Percentiles rank a stretch among this genome's conserved stretches.
Conservation (phyloP, 345 rosid genomes). For the Orychophragmus violaceus region DNA sequence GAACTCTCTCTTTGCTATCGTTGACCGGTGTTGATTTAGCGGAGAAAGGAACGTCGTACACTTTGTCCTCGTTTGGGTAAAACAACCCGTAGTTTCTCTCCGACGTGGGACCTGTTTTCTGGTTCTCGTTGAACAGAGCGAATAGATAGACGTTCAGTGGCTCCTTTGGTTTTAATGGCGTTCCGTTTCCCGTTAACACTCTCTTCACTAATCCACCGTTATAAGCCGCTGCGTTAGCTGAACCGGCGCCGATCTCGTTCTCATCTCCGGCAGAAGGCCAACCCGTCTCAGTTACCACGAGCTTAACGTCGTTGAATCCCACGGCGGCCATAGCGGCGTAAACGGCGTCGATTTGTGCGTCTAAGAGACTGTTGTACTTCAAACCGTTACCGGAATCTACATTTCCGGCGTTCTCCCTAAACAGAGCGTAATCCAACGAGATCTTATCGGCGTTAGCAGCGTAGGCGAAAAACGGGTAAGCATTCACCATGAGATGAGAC, state of each 20-base stretch:
- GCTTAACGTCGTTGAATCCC: constrained; percentile 47
- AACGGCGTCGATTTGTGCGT: constrained; percentile 90
- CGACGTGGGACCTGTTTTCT: constrained; percentile 74
- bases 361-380: constrained; percentile 65
- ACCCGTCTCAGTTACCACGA: constrained; percentile 82
- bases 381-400: constrained; percentile 79
- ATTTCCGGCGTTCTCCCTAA: constrained; percentile 53
- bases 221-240: constrained; percentile 69
- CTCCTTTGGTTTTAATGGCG: constrained; percentile 68
- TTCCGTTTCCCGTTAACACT: constrained; percentile 61
- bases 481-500: constrained; percentile 77
- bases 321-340: constrained; percentile 75
- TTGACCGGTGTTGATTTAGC: not conserved
- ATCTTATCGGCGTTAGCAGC: constrained; percentile 51
- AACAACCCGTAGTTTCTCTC: constrained; percentile 42
- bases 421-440: constrained; percentile 68
- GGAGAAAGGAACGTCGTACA: not conserved
- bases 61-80: not conserved
- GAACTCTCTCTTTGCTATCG: not conserved
- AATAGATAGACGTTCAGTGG: constrained; percentile 66
- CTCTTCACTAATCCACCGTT: constrained; percentile 70
- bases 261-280: constrained; percentile 90
- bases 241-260: constrained; percentile 63
- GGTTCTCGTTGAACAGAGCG: constrained; percentile 84
- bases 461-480: constrained; percentile 85